Evolutionary conservation across 129 eudicot species (phyloP).

Genomic region (Solidago caesia): DNA sequence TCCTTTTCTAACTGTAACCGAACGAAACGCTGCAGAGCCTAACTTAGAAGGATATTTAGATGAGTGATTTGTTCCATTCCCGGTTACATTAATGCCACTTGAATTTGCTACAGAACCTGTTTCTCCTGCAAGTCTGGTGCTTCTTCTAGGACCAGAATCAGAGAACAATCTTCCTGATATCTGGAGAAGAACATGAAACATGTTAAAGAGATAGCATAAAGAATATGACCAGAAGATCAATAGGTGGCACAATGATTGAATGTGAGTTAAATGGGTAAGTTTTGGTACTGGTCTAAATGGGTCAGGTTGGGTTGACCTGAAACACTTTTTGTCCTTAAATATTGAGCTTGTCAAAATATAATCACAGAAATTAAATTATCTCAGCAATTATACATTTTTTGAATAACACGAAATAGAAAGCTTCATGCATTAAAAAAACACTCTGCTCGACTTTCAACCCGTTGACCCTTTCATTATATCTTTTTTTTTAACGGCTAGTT

Average conservation of each 20-base stretch:
- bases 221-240: neutral
- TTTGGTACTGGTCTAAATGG: neutral
- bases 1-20: slow-evolving; percentile 73
- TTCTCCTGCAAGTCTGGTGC: slow-evolving; percentile 91
- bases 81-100: slow-evolving; percentile 42
- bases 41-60: slow-evolving; percentile 66
- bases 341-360: neutral
- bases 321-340: neutral
- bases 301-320: neutral
- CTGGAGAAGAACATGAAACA: slow-evolving; percentile 37
- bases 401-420: neutral
- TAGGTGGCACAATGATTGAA: neutral
- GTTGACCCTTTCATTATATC: neutral
- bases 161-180: slow-evolving; percentile 94
- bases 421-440: neutral
- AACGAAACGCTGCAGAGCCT: slow-evolving; percentile 59
- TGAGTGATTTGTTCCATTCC: slow-evolving; percentile 70
- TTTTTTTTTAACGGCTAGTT: no score
- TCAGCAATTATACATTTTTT: neutral
- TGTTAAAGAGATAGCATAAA: slow-evolving; percentile 12
- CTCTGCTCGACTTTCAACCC: neutral
- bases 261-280: neutral
- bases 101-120: slow-evolving; percentile 44
- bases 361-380: neutral
- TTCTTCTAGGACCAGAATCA: slow-evolving; percentile 94